These are phyloP conservation scores for Lodderomyces elongisporus DNA, from an alignment of 1,139 yeast species.

Conservation along the genomic window DNA sequence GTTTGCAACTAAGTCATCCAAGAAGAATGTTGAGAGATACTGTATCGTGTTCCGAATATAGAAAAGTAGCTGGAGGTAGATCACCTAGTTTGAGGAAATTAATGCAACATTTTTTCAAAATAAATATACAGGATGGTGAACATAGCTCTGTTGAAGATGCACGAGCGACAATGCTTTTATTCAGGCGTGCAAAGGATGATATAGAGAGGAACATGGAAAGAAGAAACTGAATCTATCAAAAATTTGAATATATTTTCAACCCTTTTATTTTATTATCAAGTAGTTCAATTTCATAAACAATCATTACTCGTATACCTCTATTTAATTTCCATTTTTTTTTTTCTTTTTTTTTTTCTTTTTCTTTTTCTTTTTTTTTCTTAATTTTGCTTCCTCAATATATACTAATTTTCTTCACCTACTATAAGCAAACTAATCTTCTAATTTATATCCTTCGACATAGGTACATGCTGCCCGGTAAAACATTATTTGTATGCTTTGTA, in stretches of 20 bases:
- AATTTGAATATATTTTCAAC: too few species aligned
- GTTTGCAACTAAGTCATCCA: slow-evolving; percentile 67
- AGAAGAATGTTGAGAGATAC: slow-evolving; percentile 67
- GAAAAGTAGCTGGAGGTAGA: slow-evolving; percentile 56
- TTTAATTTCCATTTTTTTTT: neutral
- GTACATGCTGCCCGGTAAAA: slow-evolving; percentile 36
- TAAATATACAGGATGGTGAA: slow-evolving; percentile 66
- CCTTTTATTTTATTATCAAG: too few species aligned
- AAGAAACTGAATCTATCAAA: neutral
- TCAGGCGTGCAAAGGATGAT: slow-evolving; percentile 39
- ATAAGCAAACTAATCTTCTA: slow-evolving; percentile 38
- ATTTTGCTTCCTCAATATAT: too few species aligned
- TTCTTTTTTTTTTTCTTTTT: neutral
- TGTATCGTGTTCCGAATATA: slow-evolving; percentile 54
- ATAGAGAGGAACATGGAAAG: neutral
- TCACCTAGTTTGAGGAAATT: slow-evolving; percentile 71
- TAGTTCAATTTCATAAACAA: neutral
- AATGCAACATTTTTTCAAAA: slow-evolving; percentile 49
- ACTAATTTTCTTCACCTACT: too few species aligned
- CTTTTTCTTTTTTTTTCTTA: neutral
- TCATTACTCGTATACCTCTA: too few species aligned
- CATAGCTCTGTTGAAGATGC: slow-evolving; percentile 94
- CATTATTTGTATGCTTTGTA: slow-evolving; percentile 30
- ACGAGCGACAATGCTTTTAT: slow-evolving; percentile 76
- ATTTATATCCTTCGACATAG: slow-evolving; percentile 31